These are phyloP conservation scores for Neobulgaria alba DNA, from an alignment of 2,329 filamentous ascomycete species.

Conservation along the genomic window DNA sequence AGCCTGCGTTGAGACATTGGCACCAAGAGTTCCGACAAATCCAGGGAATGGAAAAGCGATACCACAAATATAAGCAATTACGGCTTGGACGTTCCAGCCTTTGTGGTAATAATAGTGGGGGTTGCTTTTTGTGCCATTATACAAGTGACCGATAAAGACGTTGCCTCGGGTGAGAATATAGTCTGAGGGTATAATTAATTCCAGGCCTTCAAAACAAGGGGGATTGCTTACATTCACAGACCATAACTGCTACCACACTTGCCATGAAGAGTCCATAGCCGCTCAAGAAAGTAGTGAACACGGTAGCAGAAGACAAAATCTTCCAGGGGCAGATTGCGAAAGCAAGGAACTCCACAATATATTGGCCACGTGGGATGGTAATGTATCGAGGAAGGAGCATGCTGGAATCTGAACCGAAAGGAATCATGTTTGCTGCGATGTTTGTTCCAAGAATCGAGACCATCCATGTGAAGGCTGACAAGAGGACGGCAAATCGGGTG, in stretches of 20 bases:
- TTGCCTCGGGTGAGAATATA: constrained; percentile 31
- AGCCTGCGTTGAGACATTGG: constrained; percentile 25
- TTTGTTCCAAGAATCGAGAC: constrained; percentile 47
- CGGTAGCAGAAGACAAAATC: constrained; percentile 48
- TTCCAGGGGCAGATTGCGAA: constrained; percentile 57
- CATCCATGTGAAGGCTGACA: constrained; percentile 43
- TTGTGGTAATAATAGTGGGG: constrained; percentile 28
- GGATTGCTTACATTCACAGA: constrained; percentile 20
- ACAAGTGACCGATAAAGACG: constrained; percentile 28
- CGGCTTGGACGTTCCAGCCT: constrained; percentile 31
- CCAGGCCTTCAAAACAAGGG: not conserved
- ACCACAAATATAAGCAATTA: constrained; percentile 29
- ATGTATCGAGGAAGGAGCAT: constrained; percentile 44
- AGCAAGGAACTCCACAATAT: constrained; percentile 42
- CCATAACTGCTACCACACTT: constrained; percentile 30
- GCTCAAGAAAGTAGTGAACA: constrained; percentile 55
- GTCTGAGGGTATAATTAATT: constrained; percentile 23
- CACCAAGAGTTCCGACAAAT: constrained; percentile 29
- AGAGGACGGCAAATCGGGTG: constrained; percentile 35
- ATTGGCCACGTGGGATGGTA: constrained; percentile 46
- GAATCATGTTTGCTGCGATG: constrained; percentile 47
- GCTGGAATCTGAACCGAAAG: constrained; percentile 45
- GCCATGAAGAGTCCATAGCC: constrained; percentile 55
- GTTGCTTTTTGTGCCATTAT: constrained; percentile 26
- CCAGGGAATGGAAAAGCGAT: constrained; percentile 31